phyloP scores from a whole-genome alignment of 73 alveolate species.

The Paramecium sexaurelia region DNA sequence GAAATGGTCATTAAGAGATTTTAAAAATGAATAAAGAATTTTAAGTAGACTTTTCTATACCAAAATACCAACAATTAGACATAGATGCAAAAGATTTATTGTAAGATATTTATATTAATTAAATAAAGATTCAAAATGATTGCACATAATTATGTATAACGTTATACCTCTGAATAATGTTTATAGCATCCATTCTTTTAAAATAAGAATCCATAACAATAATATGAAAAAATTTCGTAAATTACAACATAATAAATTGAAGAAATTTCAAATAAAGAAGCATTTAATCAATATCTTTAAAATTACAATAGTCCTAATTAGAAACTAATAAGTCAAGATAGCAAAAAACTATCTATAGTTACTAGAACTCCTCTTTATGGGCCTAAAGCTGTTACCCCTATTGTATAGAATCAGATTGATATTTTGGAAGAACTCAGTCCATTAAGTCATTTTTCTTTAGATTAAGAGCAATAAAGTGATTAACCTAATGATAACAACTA shows the following conservation, averaged over 20 bases:
- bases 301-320: not conserved
- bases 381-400: not conserved
- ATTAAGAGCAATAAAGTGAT: not conserved
- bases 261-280: not conserved
- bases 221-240: not conserved
- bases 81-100: slow-evolving; percentile 50
- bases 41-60: not conserved
- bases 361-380: slow-evolving; percentile 54
- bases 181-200: slow-evolving; percentile 31
- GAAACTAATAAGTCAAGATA: not conserved
- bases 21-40: slow-evolving; percentile 4
- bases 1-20: slow-evolving; percentile 44
- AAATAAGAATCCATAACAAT: not conserved
- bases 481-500: not conserved
- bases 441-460: slow-evolving; percentile 14
- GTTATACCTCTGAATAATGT: slow-evolving; percentile 33
- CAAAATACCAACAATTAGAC: slow-evolving; percentile 13
- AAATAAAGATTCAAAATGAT: slow-evolving; percentile 40
- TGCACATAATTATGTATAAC: not conserved
- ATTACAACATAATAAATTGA: not conserved
- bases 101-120: not conserved
- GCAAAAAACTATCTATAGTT: slow-evolving; percentile 8
- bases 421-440: not conserved
- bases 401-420: not conserved
- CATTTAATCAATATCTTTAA: not conserved